Evolutionary conservation across 768 basidiomycete species (phyloP), one percentile per base, ranked within the genome.

Genomic region (Macrolepiota albuminosa): DNA sequence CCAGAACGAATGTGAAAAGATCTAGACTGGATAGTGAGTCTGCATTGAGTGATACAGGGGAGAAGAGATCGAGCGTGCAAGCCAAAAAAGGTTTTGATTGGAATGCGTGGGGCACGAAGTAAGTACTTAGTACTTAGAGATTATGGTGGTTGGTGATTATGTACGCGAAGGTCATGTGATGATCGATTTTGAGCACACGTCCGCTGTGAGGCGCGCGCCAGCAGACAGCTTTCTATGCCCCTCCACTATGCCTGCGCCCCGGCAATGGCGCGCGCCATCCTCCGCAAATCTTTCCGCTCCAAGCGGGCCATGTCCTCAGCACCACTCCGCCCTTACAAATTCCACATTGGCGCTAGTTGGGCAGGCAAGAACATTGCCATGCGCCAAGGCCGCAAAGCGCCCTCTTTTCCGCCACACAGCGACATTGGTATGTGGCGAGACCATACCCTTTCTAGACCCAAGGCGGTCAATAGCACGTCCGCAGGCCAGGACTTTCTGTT

Each of bases 301-400:
- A 59, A 59, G 21, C 62, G 66, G 11, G 46, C 40, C 53, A 59
- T 67, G 50, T 64, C 68, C 3, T 61, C 68, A n/a, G 61, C 50
- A 34, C 51, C 61, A 1, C 64, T 64, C 16, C 73, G 75, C 10
- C 77, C 88, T 6, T 93, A 86, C 68, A 83, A 74, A 37, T 92
- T 94, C 70, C 84, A 91, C 66, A 76, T 92, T 40, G 91, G 88
- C 55, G 81, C 82, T 16, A 88, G 88, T 70, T 94, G 89, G 87
- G 85, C 84, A 33, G 85, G 84, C 45, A 93, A 93, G 18, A 70
- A 76, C 66, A 63, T 21, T 8, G 6, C 21, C 14, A 6, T 77
- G 72, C 61, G 75, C 62, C 42, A 69, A 68, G 50, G 61, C 67
- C 57, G 65, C 58, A 70, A 73, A 75, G 48, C 62, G 67, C 73